Percentiles rank a stretch among this genome's conserved stretches.
Evolutionary conservation across 2,329 filamentous ascomycete species (phyloP).

Genomic region (Hawksworthiomyces lignivorus): DNA sequence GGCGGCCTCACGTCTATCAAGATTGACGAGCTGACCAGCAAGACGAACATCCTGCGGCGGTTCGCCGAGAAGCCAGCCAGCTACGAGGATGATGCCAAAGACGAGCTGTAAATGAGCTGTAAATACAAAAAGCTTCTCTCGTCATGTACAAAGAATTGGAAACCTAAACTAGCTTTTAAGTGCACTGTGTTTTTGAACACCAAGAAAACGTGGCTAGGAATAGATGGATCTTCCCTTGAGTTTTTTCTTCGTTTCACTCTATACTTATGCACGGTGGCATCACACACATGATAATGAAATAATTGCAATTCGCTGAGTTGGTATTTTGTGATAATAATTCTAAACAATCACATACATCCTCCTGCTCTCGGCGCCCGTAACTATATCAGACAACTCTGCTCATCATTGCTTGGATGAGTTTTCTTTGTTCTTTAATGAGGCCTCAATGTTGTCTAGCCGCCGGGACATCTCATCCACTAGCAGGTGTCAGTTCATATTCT

Average conservation of each 20-base stretch:
- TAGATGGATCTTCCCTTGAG: too few species aligned
- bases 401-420: slow-evolving; percentile 15
- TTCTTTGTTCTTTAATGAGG: slow-evolving; percentile 54
- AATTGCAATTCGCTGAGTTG: too few species aligned
- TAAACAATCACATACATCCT: too few species aligned
- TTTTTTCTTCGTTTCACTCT: too few species aligned
- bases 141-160: slow-evolving; percentile 20
- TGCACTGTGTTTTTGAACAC: too few species aligned
- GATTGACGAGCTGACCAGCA: slow-evolving; percentile 76
- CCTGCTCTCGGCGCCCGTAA: too few species aligned
- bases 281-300: too few species aligned
- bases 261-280: too few species aligned
- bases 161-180: neutral
- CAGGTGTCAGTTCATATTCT: neutral
- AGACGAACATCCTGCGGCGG: slow-evolving; percentile 79
- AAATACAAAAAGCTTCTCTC: slow-evolving; percentile 23
- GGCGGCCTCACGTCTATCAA: slow-evolving; percentile 78
- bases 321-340: too few species aligned
- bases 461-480: slow-evolving; percentile 91
- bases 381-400: too few species aligned
- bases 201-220: too few species aligned
- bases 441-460: slow-evolving; percentile 75
- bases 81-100: slow-evolving; percentile 47
- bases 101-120: slow-evolving; percentile 53
- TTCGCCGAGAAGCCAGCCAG: slow-evolving; percentile 59